Conservation (phyloP, 495 filamentous ascomycete genomes). For the Glarea lozoyensis region DNA sequence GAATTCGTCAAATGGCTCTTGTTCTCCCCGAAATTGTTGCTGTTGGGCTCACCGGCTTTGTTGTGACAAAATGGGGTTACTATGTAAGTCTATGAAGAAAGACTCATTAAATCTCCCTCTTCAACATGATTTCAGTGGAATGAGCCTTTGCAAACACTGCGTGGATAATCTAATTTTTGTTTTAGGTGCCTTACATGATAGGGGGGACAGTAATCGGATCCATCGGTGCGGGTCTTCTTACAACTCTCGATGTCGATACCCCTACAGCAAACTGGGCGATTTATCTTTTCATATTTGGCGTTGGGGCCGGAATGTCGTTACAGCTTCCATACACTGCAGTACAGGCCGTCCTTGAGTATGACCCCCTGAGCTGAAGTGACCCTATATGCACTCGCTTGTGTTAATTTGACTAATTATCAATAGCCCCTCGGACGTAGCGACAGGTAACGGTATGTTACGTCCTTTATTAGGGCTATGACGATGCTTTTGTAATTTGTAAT, state of each 20-base stretch:
- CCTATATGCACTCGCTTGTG: no score
- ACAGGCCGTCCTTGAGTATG: neutral
- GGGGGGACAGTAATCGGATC: conserved; percentile 9
- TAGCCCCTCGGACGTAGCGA: no score
- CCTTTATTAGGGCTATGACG: no score
- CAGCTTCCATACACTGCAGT: conserved; percentile 1
- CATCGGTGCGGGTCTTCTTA: conserved; percentile 24
- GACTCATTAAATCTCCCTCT: no score
- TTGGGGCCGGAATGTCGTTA: neutral
- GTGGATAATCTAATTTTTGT: no score
- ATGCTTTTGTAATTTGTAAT: no score
- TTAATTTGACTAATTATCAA: no score
- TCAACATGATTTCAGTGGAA: no score
- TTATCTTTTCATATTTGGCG: conserved; percentile 2
- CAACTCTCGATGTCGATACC: conserved; percentile 13
- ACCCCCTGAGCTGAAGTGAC: no score
- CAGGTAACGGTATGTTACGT: no score
- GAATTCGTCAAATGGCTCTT: conserved; percentile 35
- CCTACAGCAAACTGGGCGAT: conserved; percentile 1
- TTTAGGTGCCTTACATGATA: neutral
- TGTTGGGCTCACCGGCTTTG: neutral
- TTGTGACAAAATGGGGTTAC: conserved; percentile 41
- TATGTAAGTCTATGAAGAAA: conserved; percentile 41
- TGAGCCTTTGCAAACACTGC: no score
- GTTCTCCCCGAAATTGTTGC: neutral